phyloP scores from a whole-genome alignment of 129 eudicot species.

The Escallonia rubra region DNA sequence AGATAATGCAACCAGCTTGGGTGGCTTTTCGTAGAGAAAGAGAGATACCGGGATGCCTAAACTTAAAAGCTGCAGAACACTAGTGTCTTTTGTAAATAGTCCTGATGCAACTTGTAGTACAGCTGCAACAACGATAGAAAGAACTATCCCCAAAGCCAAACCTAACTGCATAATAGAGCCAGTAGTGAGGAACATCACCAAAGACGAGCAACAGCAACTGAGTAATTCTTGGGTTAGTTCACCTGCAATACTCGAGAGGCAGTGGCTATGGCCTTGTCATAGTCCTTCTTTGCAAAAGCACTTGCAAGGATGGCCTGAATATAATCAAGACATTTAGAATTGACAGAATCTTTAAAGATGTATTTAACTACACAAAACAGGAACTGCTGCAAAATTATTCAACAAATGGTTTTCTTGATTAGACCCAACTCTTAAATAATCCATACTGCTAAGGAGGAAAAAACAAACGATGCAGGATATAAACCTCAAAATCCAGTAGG shows the following conservation, averaged over 20 bases:
- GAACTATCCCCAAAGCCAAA: constrained; percentile 39
- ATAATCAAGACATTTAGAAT: neutral
- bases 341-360: too few relatives aligned
- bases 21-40: neutral
- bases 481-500: too few relatives aligned
- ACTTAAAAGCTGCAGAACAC: constrained; percentile 33
- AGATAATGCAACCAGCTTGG: too few relatives aligned
- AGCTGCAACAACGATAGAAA: constrained; percentile 29
- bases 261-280: constrained; percentile 44
- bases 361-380: too few relatives aligned
- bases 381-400: too few relatives aligned
- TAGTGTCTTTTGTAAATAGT: constrained; percentile 39
- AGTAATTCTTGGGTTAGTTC: neutral
- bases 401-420: too few relatives aligned
- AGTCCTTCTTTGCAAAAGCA: constrained; percentile 65
- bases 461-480: too few relatives aligned
- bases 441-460: too few relatives aligned
- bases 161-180: constrained; percentile 29
- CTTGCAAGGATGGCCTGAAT: constrained; percentile 32
- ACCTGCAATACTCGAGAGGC: constrained; percentile 67
- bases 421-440: too few relatives aligned
- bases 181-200: too few relatives aligned
- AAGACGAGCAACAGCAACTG: too few relatives aligned
- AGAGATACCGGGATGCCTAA: constrained; percentile 51
- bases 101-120: constrained; percentile 28